Evolutionary conservation across 2,329 filamentous ascomycete genomes (phyloP), one percentile per base, ranked within the genome.

Genomic region (Pyrenophora graminea): DNA sequence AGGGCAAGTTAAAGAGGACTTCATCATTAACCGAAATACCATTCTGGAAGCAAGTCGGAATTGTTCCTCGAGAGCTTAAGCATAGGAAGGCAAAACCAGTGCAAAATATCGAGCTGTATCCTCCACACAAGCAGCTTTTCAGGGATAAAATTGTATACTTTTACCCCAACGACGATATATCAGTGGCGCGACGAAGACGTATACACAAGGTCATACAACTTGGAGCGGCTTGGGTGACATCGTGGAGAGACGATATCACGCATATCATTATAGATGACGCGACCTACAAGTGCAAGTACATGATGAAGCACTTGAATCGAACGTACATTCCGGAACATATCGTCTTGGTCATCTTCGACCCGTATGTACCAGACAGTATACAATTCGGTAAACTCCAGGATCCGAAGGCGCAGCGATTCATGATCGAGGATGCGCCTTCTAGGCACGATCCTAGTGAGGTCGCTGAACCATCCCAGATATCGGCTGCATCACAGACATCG

Each of bases 201-300:
- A 96, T 97, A 45, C 81, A 81, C 25, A 91, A 87, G 69, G 86
- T 89, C 0, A 81, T 84, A 31, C 59, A 71, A 44, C 55, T 71
- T 10, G 93, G 93, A 37, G 93, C 88, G 1, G 75, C 70, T 1
- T 94, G 91, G 86, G 82, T 84, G 23, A 80, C 80, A 43, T 74
- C 79, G 0, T 83, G 86, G 66, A 71, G 72, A 25, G 62, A 70
- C 0, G 73, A 67, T 18, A 82, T 94, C 13, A 95, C 88, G 0
- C 90, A 96, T 73, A 76, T 96, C 41, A 80, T 97, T 51, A 86
- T 91, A 1, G 92, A 97, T 66, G 87, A 85, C 58, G 74, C 74
- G 2, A 60, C 48, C 15, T 74, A 94, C 42, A 76, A 76, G 0
- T 92, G 85, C 65, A 72, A 79, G 3, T 83, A 91, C 49, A 77